Base-by-base conservation (phyloP, 768 basidiomycete species). In the Kwoniella dendrophila region DNA sequence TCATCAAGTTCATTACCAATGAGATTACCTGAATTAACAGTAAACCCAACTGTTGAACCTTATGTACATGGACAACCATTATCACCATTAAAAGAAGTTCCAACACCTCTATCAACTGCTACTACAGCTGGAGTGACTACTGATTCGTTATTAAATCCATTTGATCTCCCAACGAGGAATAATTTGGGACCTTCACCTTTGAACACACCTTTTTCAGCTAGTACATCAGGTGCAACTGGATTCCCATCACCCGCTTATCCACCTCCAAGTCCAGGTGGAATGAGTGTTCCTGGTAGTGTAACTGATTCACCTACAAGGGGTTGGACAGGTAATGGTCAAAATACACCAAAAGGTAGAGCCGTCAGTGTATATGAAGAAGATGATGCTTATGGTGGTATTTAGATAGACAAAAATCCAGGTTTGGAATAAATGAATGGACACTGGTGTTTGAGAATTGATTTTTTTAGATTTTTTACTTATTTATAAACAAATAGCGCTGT, bases 341-440 rank as follows among this genome's bases (percentile, higher is more conserved):
- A 26, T 2, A 58, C 47, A 29, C 45, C 50, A 3, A 60, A 43
- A 27, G 61, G 61, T 12, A 57, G 65, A 32, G 50, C 62, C 7
- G 69, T 66, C 12, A 71, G 69, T 44, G 43, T 74, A 20, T 69
- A 63, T 50, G 65, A 68, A 38, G 69, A 64, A 18, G 70, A 75
- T 3, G 74, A 75, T 44, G 74, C 68, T 6, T 75, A 75, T 61
- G 74, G 72, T 2, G 74, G 74, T 11, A 75, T 75, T 62, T 75
- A 64, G 56, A 38, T n/a, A n/a, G n/a, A n/a, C n/a, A n/a, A n/a
- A n/a, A n/a, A n/a, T n/a, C n/a, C n/a, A 33, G 26, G 44, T 11
- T 45, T 45, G 36, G 18, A 38, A 18, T 18, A 38, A 38, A 8
- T 18, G 36, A 38, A 38, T 38, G 36, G 36, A 38, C 36, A 38